These are phyloP conservation scores for Cichorium intybus DNA, from an alignment of 140 eudicot genomes.

Conservation along the genomic window DNA sequence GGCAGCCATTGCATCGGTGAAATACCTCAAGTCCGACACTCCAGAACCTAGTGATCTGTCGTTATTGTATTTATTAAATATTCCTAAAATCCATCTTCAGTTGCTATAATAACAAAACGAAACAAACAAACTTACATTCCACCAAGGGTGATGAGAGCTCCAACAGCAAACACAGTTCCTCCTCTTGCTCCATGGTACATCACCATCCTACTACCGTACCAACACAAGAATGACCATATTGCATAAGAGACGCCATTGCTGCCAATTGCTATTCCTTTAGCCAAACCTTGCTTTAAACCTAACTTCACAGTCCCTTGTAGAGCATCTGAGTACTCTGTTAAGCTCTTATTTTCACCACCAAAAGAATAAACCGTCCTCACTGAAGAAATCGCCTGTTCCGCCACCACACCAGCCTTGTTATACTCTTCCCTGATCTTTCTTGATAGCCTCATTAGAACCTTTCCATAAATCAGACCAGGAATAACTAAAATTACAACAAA, in stretches of 20 bases:
- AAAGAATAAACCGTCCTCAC: background rate
- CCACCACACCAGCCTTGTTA: background rate
- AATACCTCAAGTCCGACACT: constrained; percentile 48
- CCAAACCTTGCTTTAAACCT: background rate
- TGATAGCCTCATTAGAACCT: too few species aligned
- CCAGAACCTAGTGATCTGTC: constrained; percentile 60
- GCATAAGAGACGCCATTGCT: too few species aligned
- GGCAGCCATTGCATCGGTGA: constrained; percentile 56
- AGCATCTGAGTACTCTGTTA: background rate
- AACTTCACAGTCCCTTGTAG: background rate
- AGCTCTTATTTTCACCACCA: background rate
- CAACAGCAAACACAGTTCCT: too few species aligned
- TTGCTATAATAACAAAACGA: background rate
- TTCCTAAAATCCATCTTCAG: background rate
- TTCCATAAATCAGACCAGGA: too few species aligned
- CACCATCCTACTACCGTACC: too few species aligned
- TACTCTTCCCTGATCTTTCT: too few species aligned
- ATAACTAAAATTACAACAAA: too few species aligned
- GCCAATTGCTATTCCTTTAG: too few species aligned
- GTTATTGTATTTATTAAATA: background rate
- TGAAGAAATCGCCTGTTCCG: background rate
- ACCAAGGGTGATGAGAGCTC: too few species aligned
- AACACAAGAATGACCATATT: too few species aligned
- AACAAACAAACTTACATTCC: too few species aligned
- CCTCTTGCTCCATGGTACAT: too few species aligned